Percentiles rank a stretch among this genome's conserved stretches.
Conservation (phyloP, 306 rosid species). For the Malus fusca region DNA sequence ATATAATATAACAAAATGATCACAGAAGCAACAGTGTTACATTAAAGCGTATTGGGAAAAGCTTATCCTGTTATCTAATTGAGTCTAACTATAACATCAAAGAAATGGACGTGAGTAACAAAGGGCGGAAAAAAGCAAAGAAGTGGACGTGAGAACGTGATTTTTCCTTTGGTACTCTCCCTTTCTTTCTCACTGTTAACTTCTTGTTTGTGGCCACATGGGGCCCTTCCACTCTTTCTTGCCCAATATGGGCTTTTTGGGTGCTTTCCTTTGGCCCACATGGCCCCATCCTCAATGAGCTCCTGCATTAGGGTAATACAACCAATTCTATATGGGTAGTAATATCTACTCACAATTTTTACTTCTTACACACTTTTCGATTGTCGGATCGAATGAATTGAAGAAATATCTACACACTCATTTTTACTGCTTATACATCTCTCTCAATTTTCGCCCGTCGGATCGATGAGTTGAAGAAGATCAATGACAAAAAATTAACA, state of each 20-base stretch:
- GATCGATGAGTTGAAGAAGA: too few species aligned
- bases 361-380: too few species aligned
- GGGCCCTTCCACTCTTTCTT: slow-evolving; percentile 49
- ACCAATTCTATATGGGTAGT: neutral
- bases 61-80: slow-evolving; percentile 58
- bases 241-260: slow-evolving; percentile 44
- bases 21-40: neutral
- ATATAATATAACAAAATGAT: slow-evolving; percentile 18
- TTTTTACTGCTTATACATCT: too few species aligned
- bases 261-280: slow-evolving; percentile 54
- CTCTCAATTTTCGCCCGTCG: too few species aligned
- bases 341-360: too few species aligned
- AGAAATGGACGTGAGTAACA: slow-evolving; percentile 42
- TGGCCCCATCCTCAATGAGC: slow-evolving; percentile 7
- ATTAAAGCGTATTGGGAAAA: slow-evolving; percentile 24
- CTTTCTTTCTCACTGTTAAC: slow-evolving; percentile 27
- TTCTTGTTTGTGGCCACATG: slow-evolving; percentile 45
- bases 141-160: slow-evolving; percentile 42
- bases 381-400: too few species aligned
- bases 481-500: too few species aligned
- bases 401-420: too few species aligned
- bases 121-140: slow-evolving; percentile 4
- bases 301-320: neutral
- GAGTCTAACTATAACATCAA: slow-evolving; percentile 35
- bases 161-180: slow-evolving; percentile 12